These are phyloP conservation scores for Dictyostelium intermedium DNA, from an alignment of 78 protist genomes.

Conservation along the genomic window DNA sequence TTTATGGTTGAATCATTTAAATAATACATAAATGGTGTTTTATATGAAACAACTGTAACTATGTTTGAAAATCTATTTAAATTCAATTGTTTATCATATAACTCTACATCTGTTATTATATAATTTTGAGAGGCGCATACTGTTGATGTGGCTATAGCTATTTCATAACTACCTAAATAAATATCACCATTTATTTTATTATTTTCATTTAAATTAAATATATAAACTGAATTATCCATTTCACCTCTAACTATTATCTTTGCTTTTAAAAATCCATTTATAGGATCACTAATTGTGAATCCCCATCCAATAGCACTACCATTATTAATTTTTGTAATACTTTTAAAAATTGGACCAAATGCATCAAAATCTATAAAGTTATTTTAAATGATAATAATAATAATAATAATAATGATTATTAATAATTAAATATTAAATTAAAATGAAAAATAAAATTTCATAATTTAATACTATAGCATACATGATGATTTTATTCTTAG, in stretches of 20 bases:
- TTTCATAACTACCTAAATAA: neutral
- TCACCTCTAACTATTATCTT: neutral
- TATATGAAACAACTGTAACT: neutral
- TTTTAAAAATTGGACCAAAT: neutral
- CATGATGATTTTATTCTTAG: neutral
- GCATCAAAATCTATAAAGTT: neutral
- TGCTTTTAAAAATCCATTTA: neutral
- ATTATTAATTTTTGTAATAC: neutral
- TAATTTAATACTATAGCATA: neutral
- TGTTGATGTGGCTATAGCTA: neutral
- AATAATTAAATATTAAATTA: neutral
- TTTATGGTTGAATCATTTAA: neutral
- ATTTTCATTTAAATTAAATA: neutral
- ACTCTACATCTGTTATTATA: neutral
- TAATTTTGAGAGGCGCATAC: neutral
- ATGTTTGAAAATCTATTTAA: neutral
- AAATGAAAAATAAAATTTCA: too few species aligned
- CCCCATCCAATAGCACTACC: neutral
- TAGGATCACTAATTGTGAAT: neutral
- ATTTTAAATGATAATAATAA: too few species aligned
- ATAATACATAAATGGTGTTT: neutral
- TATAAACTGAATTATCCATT: neutral
- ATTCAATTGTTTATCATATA: neutral
- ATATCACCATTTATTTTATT: neutral
- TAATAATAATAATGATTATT: too few species aligned